A percentile compares a stretch with the other conserved stretches of the same genome.
These are phyloP conservation scores for Paramecium primaurelia DNA, from an alignment of 73 alveolate species.

Conservation along the genomic window DNA sequence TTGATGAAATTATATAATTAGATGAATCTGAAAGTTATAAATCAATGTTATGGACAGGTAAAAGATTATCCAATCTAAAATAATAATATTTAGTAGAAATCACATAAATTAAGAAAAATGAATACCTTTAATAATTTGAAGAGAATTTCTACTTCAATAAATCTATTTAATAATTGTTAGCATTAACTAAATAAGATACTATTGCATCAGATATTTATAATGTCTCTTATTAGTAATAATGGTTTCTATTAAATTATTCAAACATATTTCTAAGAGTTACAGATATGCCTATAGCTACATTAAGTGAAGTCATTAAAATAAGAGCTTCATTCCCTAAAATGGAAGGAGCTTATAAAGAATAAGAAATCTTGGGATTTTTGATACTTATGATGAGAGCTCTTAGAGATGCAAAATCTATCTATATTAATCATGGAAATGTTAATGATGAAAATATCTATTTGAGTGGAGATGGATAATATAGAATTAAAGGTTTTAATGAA, in stretches of 20 bases:
- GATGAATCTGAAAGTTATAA: not conserved
- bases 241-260: not conserved
- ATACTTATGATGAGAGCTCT: slow-evolving; percentile 20
- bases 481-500: not conserved
- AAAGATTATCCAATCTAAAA: not conserved
- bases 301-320: not conserved
- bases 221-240: not conserved
- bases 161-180: not conserved
- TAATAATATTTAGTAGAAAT: not conserved
- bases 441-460: not conserved
- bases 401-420: not conserved
- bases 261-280: not conserved
- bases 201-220: not conserved
- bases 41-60: not conserved
- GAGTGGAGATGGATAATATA: not conserved
- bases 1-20: not conserved
- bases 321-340: not conserved
- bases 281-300: not conserved
- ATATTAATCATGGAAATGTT: slow-evolving; percentile 11
- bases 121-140: not conserved
- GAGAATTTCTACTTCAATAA: not conserved
- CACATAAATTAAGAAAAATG: not conserved
- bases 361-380: slow-evolving; percentile 11
- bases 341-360: not conserved
- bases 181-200: not conserved